Evolutionary conservation across 352 stramenopile species (phyloP).

Genomic region (Globisporangium heterothallicum): DNA sequence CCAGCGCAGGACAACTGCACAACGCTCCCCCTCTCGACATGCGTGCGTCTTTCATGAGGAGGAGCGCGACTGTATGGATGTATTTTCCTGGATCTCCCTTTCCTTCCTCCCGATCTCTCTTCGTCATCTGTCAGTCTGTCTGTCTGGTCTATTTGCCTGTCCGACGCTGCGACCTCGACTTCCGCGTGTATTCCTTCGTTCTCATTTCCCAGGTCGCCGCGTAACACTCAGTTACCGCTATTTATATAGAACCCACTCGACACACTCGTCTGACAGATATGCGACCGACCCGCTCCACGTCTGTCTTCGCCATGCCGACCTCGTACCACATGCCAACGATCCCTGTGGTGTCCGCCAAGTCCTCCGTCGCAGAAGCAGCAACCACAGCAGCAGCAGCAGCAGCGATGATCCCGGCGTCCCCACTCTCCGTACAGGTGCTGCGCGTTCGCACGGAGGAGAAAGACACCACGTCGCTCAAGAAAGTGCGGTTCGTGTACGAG

Average conservation of each 20-base stretch:
- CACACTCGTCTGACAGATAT: not conserved
- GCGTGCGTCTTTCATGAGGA: not conserved
- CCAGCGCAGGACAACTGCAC: not conserved
- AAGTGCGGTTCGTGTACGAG: constrained; percentile 67
- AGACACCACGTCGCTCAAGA: constrained; percentile 37
- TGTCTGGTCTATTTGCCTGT: not conserved
- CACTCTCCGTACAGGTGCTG: constrained; percentile 52
- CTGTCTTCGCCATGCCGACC: constrained; percentile 2
- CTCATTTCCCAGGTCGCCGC: not conserved
- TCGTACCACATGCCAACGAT: constrained; percentile 14
- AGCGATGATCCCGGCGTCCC: constrained; percentile 1
- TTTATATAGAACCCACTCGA: not conserved
- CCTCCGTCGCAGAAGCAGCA: not conserved
- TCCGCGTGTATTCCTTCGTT: not conserved
- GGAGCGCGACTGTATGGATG: too few species aligned
- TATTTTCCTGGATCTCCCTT: not conserved
- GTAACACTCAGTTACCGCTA: not conserved
- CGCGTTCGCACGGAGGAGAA: constrained; percentile 56
- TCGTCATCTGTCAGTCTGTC: not conserved
- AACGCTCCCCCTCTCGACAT: not conserved
- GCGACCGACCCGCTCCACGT: constrained; percentile 4
- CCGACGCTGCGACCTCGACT: not conserved
- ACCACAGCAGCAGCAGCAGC: not conserved
- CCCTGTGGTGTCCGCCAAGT: constrained; percentile 3
- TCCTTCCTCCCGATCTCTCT: not conserved